phyloP scores from a whole-genome alignment of 1,284 basidiomycete genomes.

The Heterobasidion occidentale region DNA sequence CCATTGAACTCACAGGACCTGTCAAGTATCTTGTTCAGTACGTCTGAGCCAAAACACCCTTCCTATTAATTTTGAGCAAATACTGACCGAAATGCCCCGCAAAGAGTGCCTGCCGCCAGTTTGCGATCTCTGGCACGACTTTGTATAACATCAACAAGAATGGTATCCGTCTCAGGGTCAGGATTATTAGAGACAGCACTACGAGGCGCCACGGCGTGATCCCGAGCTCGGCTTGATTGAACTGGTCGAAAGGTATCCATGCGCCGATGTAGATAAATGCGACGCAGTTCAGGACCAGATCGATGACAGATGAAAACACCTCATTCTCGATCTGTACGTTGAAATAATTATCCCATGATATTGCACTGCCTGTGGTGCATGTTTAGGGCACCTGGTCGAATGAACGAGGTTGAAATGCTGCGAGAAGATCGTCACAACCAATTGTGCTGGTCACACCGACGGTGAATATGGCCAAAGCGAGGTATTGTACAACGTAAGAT shows the following conservation, averaged over 20 bases:
- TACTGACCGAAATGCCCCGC: constrained; percentile 77
- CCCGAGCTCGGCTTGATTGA: constrained; percentile 53
- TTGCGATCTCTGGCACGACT: constrained; percentile 79
- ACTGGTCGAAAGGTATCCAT: constrained; percentile 75
- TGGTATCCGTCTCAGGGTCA: constrained; percentile 73
- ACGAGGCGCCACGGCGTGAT: constrained; percentile 72
- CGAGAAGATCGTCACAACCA: constrained; percentile 82
- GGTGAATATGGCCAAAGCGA: constrained; percentile 75
- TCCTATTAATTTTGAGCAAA: too few relatives aligned
- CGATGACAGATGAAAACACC: constrained; percentile 85
- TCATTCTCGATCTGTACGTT: constrained; percentile 79
- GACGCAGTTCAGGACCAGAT: constrained; percentile 76
- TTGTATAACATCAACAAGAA: constrained; percentile 66
- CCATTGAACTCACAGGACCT: constrained; percentile 44
- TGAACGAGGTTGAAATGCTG: constrained; percentile 49
- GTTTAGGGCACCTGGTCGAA: too few relatives aligned
- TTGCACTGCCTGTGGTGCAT: constrained; percentile 56
- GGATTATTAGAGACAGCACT: constrained; percentile 57
- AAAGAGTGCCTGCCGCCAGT: constrained; percentile 77
- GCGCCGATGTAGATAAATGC: constrained; percentile 91
- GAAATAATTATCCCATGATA: constrained; percentile 94
- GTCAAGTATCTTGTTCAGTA: background rate
- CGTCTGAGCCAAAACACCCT: background rate
- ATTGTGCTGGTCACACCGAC: constrained; percentile 72
- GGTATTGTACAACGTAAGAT: constrained; percentile 86